Percentiles rank a stretch among this genome's conserved stretches.
Conservation (phyloP, 169 alveolate species). For the Amoebophrya sp. region DNA sequence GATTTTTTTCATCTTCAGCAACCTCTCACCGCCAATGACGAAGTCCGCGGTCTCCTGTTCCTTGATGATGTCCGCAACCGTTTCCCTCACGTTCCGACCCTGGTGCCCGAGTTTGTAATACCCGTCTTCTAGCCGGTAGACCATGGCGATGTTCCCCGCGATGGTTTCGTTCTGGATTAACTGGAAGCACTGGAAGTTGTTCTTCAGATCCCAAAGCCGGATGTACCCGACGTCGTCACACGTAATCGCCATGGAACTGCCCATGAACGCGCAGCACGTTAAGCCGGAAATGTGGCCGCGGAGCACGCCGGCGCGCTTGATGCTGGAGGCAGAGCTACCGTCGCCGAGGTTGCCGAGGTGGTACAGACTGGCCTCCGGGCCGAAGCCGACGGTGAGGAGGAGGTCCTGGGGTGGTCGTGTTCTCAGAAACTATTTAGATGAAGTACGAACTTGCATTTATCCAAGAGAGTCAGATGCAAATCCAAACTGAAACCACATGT, state of each 20-base stretch:
- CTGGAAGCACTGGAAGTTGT: neutral
- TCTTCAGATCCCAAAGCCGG: neutral
- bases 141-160: neutral
- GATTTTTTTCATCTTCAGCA: neutral
- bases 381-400: neutral
- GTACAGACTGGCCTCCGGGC: neutral
- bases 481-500: too few relatives aligned
- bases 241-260: neutral
- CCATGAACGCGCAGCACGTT: neutral
- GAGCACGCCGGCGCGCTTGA: neutral
- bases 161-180: neutral
- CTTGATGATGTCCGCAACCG: neutral
- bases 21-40: neutral
- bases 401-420: neutral
- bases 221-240: conserved; percentile 25
- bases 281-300: conserved; percentile 11
- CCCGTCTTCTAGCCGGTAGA: neutral
- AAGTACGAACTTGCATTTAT: too few relatives aligned
- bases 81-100: neutral
- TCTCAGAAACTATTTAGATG: too few relatives aligned
- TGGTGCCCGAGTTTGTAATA: neutral
- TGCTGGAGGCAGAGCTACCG: neutral
- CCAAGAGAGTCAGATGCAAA: too few relatives aligned
- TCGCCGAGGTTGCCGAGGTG: neutral
- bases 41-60: neutral